Evolutionary conservation across 176 grass and related monocot species (phyloP).

Genomic region (Neostapfia colusana): DNA sequence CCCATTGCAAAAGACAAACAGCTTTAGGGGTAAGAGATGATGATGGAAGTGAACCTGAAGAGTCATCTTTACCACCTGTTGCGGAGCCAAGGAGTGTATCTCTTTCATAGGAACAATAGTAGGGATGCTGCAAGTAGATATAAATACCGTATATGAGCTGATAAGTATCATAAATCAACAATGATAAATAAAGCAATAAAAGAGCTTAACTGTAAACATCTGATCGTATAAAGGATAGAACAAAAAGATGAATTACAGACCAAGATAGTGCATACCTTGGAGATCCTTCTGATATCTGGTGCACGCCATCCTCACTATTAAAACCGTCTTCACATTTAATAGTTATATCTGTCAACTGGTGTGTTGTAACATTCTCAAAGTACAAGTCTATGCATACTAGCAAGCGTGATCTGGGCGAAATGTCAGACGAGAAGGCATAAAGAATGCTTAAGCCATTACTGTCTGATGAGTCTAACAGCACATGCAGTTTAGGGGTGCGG

Average conservation of each 20-base stretch:
- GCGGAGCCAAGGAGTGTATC: conserved; percentile 64
- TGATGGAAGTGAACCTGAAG: conserved; percentile 81
- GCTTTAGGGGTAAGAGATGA: conserved; percentile 86
- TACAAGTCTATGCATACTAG: conserved; percentile 71
- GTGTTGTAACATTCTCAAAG: conserved; percentile 66
- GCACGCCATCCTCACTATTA: conserved; percentile 38
- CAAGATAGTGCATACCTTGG: conserved; percentile 50
- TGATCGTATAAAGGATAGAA: background rate
- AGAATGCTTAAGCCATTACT: conserved; percentile 68
- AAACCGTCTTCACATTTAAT: conserved; percentile 73
- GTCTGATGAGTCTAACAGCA: conserved; percentile 64
- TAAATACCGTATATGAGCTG: conserved; percentile 28
- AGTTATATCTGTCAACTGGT: conserved; percentile 59
- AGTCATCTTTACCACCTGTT: conserved; percentile 62
- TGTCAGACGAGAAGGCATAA: conserved; percentile 80
- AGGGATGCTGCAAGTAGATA: conserved; percentile 44
- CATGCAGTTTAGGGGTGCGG: conserved; percentile 64
- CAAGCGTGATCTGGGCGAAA: conserved; percentile 58
- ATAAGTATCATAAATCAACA: conserved; percentile 2
- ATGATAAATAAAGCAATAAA: conserved; percentile 19
- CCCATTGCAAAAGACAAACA: conserved; percentile 79
- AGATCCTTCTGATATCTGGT: conserved; percentile 53
- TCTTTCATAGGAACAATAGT: conserved; percentile 56
- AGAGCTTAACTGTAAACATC: conserved; percentile 16
- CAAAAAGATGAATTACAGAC: background rate